phyloP scores from a whole-genome alignment of 352 stramenopile genomes.

The Vaucheria bursata region DNA sequence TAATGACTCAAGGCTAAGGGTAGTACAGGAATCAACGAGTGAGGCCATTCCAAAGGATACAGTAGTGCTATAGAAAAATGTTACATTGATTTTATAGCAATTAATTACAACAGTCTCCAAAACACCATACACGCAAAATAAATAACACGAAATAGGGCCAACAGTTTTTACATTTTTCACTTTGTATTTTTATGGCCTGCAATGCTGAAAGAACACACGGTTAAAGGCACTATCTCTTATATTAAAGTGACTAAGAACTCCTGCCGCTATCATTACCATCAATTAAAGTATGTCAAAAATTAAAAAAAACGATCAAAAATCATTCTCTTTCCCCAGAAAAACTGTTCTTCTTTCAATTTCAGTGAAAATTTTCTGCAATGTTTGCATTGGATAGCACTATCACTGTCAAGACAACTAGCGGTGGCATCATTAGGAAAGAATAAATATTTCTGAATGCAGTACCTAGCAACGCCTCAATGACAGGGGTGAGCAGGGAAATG shows the following conservation, averaged over 20 bases:
- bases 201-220: too few relatives aligned
- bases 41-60: slow-evolving; percentile 27
- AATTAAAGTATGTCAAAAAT: neutral
- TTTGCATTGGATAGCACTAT: neutral
- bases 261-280: too few relatives aligned
- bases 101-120: neutral
- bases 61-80: neutral
- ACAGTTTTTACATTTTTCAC: neutral
- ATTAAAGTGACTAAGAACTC: too few relatives aligned
- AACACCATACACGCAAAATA: neutral
- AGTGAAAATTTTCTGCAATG: neutral
- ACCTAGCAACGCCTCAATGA: slow-evolving; percentile 27
- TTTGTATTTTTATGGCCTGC: neutral
- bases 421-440: neutral
- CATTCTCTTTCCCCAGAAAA: neutral
- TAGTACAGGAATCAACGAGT: slow-evolving; percentile 38
- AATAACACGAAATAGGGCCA: neutral
- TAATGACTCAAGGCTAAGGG: slow-evolving; percentile 29
- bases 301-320: neutral
- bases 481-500: slow-evolving; percentile 22
- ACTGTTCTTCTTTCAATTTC: neutral
- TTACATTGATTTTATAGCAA: neutral
- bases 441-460: slow-evolving; percentile 1
- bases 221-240: too few relatives aligned
- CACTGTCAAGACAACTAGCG: neutral